Conservation (phyloP, 2,329 filamentous ascomycete genomes). For the Plenodomus lindquistii region DNA sequence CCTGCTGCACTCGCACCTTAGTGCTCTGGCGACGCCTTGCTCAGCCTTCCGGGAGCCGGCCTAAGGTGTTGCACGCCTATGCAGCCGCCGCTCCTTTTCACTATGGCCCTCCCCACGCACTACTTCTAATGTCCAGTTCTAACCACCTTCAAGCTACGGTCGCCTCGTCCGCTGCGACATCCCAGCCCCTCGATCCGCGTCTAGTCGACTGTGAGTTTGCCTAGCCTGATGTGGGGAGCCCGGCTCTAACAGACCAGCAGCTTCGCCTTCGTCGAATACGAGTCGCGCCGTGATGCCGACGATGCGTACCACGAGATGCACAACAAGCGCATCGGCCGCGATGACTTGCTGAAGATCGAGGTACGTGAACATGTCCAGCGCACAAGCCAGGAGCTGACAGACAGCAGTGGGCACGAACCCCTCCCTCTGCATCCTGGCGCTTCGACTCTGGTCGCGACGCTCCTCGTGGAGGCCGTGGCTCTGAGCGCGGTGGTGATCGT, state of each 20-base stretch:
- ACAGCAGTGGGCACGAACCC: conserved; percentile 93
- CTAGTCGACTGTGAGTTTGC: conserved; percentile 87
- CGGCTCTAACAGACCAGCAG: conserved; percentile 57
- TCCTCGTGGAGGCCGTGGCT: conserved; percentile 40
- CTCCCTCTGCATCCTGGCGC: conserved; percentile 96
- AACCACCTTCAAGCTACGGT: conserved; percentile 75
- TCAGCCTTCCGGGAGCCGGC: background rate
- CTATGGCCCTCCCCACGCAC: conserved; percentile 27
- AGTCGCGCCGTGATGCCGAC: conserved; percentile 96
- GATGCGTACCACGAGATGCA: conserved; percentile 99
- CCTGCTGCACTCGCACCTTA: background rate
- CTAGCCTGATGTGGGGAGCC: conserved; percentile 1
- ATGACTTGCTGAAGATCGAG: conserved; percentile 97
- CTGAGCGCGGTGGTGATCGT: conserved; percentile 66
- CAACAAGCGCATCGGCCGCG: conserved; percentile 95
- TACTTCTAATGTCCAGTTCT: conserved; percentile 42
- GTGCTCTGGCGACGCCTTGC: background rate
- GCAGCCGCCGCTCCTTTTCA: conserved; percentile 23
- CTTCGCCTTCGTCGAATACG: conserved; percentile 99
- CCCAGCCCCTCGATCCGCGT: conserved; percentile 89
- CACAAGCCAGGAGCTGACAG: conserved; percentile 19
- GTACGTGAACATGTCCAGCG: conserved; percentile 54
- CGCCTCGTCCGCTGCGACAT: conserved; percentile 98
- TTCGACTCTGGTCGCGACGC: conserved; percentile 76
- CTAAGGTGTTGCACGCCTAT: conserved; percentile 6